phyloP scores from a whole-genome alignment of 2,329 filamentous ascomycete genomes.

The Stemphylium beticola region DNA sequence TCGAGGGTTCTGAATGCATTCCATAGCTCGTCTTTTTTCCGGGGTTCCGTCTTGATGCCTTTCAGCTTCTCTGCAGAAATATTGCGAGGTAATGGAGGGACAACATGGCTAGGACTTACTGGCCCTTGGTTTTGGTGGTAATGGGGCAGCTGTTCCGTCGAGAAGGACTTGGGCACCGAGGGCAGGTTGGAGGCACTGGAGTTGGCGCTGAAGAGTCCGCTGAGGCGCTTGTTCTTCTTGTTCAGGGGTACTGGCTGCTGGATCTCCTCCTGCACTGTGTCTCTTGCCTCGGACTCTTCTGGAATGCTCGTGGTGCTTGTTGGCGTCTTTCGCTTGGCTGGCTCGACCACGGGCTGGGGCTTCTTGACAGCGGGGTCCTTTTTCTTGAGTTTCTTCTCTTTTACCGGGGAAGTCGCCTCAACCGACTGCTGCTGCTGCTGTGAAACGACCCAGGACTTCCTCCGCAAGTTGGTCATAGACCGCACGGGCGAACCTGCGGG shows the following conservation, averaged over 20 bases:
- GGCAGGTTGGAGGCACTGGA: conserved; percentile 46
- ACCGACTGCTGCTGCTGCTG: conserved; percentile 17
- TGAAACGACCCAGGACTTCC: conserved; percentile 45
- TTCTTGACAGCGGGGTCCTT: conserved; percentile 26
- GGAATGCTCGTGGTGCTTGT: conserved; percentile 37
- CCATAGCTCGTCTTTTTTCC: conserved; percentile 74
- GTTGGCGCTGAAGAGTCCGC: conserved; percentile 39
- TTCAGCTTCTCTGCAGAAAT: conserved; percentile 51
- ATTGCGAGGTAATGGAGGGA: conserved; percentile 53
- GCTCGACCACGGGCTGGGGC: conserved; percentile 21
- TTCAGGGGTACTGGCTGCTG: conserved; percentile 32
- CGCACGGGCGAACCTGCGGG: conserved; percentile 38
- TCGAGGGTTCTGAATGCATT: conserved; percentile 71
- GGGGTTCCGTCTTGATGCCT: conserved; percentile 48
- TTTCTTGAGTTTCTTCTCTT: conserved; percentile 24
- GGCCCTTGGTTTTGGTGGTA: conserved; percentile 43
- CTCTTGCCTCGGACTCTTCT: conserved; percentile 34
- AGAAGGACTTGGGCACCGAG: conserved; percentile 57
- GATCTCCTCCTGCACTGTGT: conserved; percentile 30
- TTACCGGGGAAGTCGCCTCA: conserved; percentile 23
- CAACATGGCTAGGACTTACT: conserved; percentile 40
- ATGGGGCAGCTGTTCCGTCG: conserved; percentile 54
- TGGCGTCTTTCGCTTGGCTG: conserved; percentile 35
- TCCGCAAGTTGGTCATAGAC: conserved; percentile 42
- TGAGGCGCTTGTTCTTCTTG: conserved; percentile 47